Evolutionary conservation across 306 rosid species (phyloP), one percentile per base, ranked within the genome.

Genomic region (Begonia loranthoides): DNA sequence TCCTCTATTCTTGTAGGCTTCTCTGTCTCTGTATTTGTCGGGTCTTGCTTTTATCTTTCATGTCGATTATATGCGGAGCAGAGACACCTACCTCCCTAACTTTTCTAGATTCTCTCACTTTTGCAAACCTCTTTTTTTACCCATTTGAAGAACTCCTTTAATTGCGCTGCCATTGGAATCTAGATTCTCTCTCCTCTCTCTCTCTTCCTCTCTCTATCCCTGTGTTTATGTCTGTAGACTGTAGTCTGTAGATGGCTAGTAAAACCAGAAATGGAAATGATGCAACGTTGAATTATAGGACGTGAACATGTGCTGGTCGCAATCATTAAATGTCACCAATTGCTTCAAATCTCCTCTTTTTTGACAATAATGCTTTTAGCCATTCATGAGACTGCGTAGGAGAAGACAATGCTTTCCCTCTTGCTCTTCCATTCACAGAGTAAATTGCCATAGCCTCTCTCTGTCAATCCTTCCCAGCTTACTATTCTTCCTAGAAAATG

Each of bases 331-430:
- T 71, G 63, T 53, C 54, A 49, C 70, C 78, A 70, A 51, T 70
- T 72, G 56, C 54, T 68, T 64, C 58, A 56, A 62, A 54, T 36
- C 39, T 49, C 15, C 49, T 53, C 56, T 66, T 63, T 66, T 55
- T 57, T 63, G 10, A 55, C n/a, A 52, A 58, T 66, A 58, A 48
- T 54, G 59, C 51, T 73, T 75, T 69, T 57, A 70, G 52, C 41
- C 40, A 66, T 72, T 81, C 73, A 82, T 90, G 97, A 85, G 92
- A 76, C 66, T 82, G 52, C 66, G 87, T 69, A 90, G 77, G 85
- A 83, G 78, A 45, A 85, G 79, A 58, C 82, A 71, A 54, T 85
- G 81, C 68, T 78, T 85, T 76, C 95, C 92, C 51, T 90, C 95
- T 47, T 90, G 97, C 64, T 73, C 80, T 45, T 82, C 90, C 71